phyloP scores from a whole-genome alignment of 192 early-diverging fungal genomes.

The Backusella westeae region DNA sequence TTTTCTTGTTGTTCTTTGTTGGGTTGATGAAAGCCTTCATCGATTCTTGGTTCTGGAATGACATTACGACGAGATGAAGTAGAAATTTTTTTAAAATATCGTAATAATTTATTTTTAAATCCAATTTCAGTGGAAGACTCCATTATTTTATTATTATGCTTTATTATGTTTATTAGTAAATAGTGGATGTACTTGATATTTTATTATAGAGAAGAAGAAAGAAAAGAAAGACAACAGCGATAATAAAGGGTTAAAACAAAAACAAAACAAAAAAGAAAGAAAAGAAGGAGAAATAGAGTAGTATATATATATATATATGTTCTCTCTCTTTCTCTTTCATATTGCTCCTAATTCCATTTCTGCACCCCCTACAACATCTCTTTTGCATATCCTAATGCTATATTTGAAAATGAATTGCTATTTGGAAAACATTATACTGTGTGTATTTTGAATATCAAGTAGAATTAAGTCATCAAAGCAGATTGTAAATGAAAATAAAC shows the following conservation, averaged over 20 bases:
- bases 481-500: not conserved
- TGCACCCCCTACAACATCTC: not conserved
- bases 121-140: not conserved
- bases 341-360: conserved; percentile 8
- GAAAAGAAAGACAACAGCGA: not conserved
- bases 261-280: not conserved
- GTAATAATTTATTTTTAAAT: conserved; percentile 1
- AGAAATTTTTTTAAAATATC: not conserved
- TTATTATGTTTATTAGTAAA: not conserved
- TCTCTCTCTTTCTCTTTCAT: not conserved
- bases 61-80: conserved; percentile 9
- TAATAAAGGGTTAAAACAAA: not conserved
- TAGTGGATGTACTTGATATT: not conserved
- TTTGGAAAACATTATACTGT: not conserved
- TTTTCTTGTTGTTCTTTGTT: conserved; percentile 2
- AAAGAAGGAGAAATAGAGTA: not conserved
- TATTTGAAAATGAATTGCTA: not conserved
- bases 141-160: not conserved
- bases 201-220: conserved; percentile 5
- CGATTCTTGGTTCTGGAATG: conserved; percentile 10
- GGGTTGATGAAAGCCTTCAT: conserved; percentile 7
- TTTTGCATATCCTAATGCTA: not conserved
- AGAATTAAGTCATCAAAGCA: not conserved
- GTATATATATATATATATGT: not conserved
- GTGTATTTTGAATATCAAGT: not conserved